Evolutionary conservation across 768 basidiomycete genomes (phyloP).

Genomic region (Guyanaporus albipodus): DNA sequence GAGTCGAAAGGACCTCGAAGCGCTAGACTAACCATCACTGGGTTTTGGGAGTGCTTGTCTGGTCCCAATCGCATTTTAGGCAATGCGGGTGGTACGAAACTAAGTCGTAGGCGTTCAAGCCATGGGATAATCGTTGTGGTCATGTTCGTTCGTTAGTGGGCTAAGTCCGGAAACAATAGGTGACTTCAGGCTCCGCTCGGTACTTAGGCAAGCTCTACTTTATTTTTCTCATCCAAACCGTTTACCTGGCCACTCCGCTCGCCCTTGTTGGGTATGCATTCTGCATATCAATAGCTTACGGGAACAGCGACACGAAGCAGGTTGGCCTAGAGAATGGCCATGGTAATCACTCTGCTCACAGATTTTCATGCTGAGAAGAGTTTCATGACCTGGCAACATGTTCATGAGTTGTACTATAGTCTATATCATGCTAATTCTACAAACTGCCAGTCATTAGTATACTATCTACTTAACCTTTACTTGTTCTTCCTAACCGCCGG

Average conservation of each 20-base stretch:
- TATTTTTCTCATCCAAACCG: constrained; percentile 26
- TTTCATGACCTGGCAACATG: constrained; percentile 82
- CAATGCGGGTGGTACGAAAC: constrained; percentile 39
- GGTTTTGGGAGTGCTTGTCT: constrained; percentile 45
- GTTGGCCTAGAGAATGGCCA: constrained; percentile 60
- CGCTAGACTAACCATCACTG: constrained; percentile 56
- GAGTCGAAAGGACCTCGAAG: not conserved
- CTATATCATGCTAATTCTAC: not conserved
- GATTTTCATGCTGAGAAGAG: constrained; percentile 66
- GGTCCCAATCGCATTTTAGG: constrained; percentile 61
- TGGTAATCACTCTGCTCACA: constrained; percentile 84
- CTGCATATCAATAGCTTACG: constrained; percentile 50
- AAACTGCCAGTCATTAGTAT: not conserved
- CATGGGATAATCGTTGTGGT: constrained; percentile 13
- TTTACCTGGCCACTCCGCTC: constrained; percentile 46
- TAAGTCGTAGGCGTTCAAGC: constrained; percentile 22
- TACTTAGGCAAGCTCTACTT: not conserved
- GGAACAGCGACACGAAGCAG: constrained; percentile 36
- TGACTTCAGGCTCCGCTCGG: constrained; percentile 26
- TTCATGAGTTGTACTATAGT: not conserved
- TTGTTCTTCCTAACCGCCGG: constrained; percentile 34
- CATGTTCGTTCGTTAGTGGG: constrained; percentile 11
- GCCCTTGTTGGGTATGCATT: constrained; percentile 52
- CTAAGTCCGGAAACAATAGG: not conserved
- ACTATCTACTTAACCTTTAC: constrained; percentile 25